Evolutionary conservation across 345 rosid genomes (phyloP).

Genomic region (Firmiana major): DNA sequence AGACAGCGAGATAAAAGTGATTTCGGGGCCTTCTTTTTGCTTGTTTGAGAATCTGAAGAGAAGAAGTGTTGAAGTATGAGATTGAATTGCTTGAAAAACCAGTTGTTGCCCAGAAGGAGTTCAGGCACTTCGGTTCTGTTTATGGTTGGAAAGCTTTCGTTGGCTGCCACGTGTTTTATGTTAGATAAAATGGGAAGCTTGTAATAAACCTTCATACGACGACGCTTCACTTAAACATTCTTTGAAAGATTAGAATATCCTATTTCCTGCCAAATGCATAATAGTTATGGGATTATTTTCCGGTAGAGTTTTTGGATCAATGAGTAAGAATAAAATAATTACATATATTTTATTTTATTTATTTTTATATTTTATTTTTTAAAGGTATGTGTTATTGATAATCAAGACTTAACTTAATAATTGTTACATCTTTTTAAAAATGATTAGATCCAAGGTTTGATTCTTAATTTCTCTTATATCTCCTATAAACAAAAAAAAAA

Average conservation of each 20-base stretch:
- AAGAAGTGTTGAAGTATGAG: neutral
- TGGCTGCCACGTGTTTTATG: neutral
- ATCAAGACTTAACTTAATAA: too few species aligned
- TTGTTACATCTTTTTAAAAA: too few species aligned
- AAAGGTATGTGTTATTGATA: too few species aligned
- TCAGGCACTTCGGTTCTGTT: neutral
- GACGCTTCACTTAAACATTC: neutral
- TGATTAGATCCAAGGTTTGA: too few species aligned
- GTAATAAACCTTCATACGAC: neutral
- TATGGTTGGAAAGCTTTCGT: neutral
- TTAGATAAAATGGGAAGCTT: neutral
- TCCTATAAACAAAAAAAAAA: too few species aligned
- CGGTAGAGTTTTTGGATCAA: too few species aligned
- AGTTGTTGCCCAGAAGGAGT: neutral
- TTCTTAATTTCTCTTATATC: too few species aligned
- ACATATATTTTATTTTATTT: too few species aligned
- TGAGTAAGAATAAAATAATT: too few species aligned
- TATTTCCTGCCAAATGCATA: too few species aligned
- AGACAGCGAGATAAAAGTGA: neutral
- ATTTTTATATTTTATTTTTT: too few species aligned
- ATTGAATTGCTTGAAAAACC: neutral
- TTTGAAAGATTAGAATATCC: neutral
- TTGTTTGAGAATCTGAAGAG: neutral
- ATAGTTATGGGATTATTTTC: too few species aligned
- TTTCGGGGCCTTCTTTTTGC: neutral